Percentiles rank a stretch among this genome's conserved stretches.
These are phyloP conservation scores for Aspergillus neotritici DNA, from an alignment of 2,329 filamentous ascomycete genomes.

Conservation along the genomic window DNA sequence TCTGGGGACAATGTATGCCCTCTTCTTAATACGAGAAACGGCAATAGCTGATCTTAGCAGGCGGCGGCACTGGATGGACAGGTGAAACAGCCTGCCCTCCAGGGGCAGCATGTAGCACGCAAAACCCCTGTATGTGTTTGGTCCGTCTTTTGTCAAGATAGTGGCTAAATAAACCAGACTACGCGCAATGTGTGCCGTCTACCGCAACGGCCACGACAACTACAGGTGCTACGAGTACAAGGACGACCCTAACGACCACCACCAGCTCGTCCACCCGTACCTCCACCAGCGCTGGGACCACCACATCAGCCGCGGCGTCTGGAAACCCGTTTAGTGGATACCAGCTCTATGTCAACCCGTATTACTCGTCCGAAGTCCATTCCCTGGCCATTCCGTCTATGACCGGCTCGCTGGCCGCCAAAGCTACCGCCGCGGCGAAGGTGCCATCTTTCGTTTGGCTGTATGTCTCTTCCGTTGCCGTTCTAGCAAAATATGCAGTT, in stretches of 20 bases:
- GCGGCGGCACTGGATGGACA: slow-evolving; percentile 1
- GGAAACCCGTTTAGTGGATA: slow-evolving; percentile 30
- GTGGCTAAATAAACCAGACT: background rate
- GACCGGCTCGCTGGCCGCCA: slow-evolving; percentile 50
- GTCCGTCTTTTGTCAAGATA: background rate
- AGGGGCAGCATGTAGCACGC: background rate
- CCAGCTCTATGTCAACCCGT: slow-evolving; percentile 48
- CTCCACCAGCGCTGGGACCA: background rate
- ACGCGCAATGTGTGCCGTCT: slow-evolving; percentile 2
- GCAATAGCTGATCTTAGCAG: background rate
- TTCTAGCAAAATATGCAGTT: no score
- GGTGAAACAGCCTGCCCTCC: background rate
- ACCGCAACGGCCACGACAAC: slow-evolving; percentile 1
- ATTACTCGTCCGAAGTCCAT: slow-evolving; percentile 50
- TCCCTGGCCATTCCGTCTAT: slow-evolving; percentile 58
- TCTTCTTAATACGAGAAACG: background rate
- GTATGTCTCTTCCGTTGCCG: slow-evolving; percentile 27
- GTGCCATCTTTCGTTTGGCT: slow-evolving; percentile 52
- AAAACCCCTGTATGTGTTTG: slow-evolving; percentile 1
- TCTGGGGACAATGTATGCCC: slow-evolving; percentile 1
- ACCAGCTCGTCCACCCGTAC: background rate
- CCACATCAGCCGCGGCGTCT: background rate
- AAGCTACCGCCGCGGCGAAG: slow-evolving; percentile 44
- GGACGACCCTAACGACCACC: background rate
- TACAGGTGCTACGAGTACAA: background rate